Evolutionary conservation across 306 rosid species (phyloP).

Genomic region (Citrullus amarus): DNA sequence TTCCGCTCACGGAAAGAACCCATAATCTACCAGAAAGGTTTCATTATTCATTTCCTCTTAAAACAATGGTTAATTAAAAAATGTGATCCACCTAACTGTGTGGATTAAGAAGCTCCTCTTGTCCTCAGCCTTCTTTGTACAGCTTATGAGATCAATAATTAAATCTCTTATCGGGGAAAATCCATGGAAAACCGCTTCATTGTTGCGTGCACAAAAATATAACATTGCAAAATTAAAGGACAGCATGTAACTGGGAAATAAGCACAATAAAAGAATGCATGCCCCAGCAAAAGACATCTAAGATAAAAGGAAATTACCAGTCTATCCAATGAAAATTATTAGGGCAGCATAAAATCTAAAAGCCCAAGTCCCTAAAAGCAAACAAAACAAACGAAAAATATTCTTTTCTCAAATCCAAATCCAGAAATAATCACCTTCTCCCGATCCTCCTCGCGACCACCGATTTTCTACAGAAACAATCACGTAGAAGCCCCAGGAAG

Average conservation of each 20-base stretch:
- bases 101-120: not conserved
- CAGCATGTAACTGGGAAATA: not conserved
- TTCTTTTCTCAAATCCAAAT: not conserved
- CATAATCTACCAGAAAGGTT: not conserved
- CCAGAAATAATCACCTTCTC: not conserved
- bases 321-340: not conserved
- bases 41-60: not conserved
- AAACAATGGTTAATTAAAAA: not conserved
- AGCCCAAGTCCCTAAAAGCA: not conserved
- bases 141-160: not conserved
- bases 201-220: not conserved
- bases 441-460: not conserved
- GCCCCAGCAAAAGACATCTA: not conserved
- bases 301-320: not conserved
- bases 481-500: not conserved
- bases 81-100: not conserved
- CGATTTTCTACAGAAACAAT: not conserved
- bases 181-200: not conserved
- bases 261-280: not conserved
- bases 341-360: slow-evolving; percentile 2
- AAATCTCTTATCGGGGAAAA: not conserved
- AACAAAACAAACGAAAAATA: not conserved
- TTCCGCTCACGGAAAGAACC: too few relatives aligned
- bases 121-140: not conserved
- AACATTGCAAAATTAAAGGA: not conserved